Base-by-base conservation (phyloP, 1,139 yeast genomes). In the Geotrichum histeridarum region DNA sequence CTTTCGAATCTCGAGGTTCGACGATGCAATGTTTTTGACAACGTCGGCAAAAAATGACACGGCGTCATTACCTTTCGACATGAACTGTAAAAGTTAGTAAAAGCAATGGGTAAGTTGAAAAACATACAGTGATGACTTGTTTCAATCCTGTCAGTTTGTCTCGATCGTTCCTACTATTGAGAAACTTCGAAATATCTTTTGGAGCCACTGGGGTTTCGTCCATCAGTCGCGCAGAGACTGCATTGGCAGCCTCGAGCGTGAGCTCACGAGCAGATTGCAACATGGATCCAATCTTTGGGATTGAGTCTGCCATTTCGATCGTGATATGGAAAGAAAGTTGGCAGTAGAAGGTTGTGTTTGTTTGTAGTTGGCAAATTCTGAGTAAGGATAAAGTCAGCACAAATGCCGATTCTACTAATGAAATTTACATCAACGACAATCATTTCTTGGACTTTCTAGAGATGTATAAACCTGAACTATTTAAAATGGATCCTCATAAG, bases 401-500 rank as follows among this genome's bases (percentile, higher is more conserved):
- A 11, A n/a, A 33, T 33, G 37, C 12, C 12, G 3, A 4, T 11
- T 6, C 37, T 33, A 33, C 14, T n/a, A 32, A 11, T 32, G 27
- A 33, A 33, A 33, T n/a, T n/a, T 33, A 6, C 14, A 11, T 11
- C 14, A 6, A 33, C 14, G n/a, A n/a, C 39, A 37, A 14, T 37
- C 14, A 37, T 8, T 11, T n/a, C 15, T 17, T 37, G 2, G 15
- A 37, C 6, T 8, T n/a, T 15, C 15, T n/a, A 12, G 6, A 8
- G 12, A 9, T n/a, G n/a, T n/a, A 11, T n/a, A 17, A 37, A 22
- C 27, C 3, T 22, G 27, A 22, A 22, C 27, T n/a, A n/a, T 30
- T 67, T 68, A 90, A 64, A 90, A 91, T 4, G 98, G 98, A 66
- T 93, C 98, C 67, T 93, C 99, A 64, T 84, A 91, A 0, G 98